Evolutionary conservation across 202 grass and related monocot genomes (phyloP), one percentile per base, ranked within the genome.

Genomic region (Miscanthus sacchariflorus): DNA sequence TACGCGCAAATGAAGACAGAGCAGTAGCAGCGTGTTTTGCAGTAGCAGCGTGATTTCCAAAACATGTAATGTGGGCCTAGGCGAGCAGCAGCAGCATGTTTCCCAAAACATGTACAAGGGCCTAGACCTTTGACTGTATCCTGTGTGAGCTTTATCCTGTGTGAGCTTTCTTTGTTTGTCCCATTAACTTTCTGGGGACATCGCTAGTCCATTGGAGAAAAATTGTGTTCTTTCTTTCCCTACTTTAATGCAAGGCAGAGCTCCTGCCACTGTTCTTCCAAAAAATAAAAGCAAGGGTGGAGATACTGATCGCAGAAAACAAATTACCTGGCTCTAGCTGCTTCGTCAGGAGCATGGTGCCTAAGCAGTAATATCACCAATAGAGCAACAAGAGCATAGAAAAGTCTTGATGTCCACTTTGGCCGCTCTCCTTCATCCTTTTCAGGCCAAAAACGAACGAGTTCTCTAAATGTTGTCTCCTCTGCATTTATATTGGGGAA

Each of bases 401-500:
- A 87, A 81, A 96, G 76, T 74, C 96, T 92, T 66, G 96, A 95
- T 19, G 94, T 95, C 96, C 92, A 99, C 72, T 96, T 99, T 78
- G 94, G 92, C 21, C 81, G 84, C 71, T 95, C 96, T 52, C 68
- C 91, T 82, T 95, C 96, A 79, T 99, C 94, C 83, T 95, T 99
- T 89, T 96, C 91, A 38, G 96, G 96, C 94, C 92, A 99, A 93
- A 99, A 99, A 27, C 91, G 90, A 74, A 96, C 82, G 0, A 99
- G 93, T 82, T 99, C 96, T 78, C 96, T 92, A 81, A 99, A 99
- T 66, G 96, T 99, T 15, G 96, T 99, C 91, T 99, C 96, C 81
- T 99, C 96, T 19, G 94, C 96, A 88, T 99, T 99, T 80, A 99
- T 96, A 87, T 99, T 99, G 40, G 96, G 96, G 86, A 99, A 99